Percentiles rank a stretch among this genome's conserved stretches.
Conservation (phyloP, 2,329 filamentous ascomycete genomes). For the Trichoderma koningii region DNA sequence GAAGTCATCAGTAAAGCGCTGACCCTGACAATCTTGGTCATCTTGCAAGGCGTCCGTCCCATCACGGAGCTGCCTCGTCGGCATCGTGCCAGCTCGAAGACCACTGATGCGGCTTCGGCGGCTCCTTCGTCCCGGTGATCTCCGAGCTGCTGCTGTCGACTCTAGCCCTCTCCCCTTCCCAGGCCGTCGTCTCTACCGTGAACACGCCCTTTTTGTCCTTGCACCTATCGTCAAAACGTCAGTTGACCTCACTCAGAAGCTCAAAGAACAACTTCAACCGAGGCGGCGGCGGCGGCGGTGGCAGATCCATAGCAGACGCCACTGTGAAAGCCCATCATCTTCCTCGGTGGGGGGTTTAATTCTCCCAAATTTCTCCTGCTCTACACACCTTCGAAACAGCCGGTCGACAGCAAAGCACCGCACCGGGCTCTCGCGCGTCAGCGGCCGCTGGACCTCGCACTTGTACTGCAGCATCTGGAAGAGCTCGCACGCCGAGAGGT, state of each 20-base stretch:
- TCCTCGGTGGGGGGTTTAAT: background rate
- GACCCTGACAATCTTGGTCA: background rate
- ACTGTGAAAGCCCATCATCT: background rate
- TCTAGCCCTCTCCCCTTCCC: slow-evolving; percentile 50
- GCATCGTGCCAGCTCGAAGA: slow-evolving; percentile 41
- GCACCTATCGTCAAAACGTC: slow-evolving; percentile 49
- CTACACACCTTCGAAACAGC: slow-evolving; percentile 55
- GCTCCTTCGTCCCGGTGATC: slow-evolving; percentile 2
- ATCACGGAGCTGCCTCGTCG: slow-evolving; percentile 35
- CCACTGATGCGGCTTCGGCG: slow-evolving; percentile 38
- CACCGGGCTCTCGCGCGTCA: slow-evolving; percentile 49
- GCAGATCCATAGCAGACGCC: background rate
- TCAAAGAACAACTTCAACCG: background rate
- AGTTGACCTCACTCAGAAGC: background rate
- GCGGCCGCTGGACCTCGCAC: slow-evolving; percentile 56
- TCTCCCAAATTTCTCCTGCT: slow-evolving; percentile 33
- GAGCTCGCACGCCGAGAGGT: slow-evolving; percentile 59
- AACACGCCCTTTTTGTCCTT: slow-evolving; percentile 59
- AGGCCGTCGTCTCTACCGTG: slow-evolving; percentile 64
- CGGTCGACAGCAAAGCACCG: slow-evolving; percentile 60
- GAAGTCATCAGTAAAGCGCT: background rate
- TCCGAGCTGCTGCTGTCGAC: background rate
- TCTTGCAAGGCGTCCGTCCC: background rate
- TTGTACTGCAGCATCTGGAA: slow-evolving; percentile 62
- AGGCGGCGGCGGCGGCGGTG: background rate